phyloP scores from a whole-genome alignment of 2,329 filamentous ascomycete species.

The Hysterium pulicare region DNA sequence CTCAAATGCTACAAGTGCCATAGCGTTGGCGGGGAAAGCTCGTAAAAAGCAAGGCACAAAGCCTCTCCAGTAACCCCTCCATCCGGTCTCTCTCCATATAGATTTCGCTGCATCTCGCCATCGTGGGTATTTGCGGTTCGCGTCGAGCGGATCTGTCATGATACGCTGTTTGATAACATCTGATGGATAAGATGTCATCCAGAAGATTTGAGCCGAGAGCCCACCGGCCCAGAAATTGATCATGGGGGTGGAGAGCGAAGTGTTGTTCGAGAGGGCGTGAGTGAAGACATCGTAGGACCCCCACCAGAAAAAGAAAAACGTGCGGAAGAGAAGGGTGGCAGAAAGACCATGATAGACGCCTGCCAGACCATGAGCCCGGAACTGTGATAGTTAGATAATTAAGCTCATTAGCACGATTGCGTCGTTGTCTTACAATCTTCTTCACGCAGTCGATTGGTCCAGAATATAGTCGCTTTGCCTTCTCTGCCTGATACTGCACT shows the following conservation, averaged over 20 bases:
- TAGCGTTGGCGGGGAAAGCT: slow-evolving; percentile 93
- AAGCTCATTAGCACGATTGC: background rate
- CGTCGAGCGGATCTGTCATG: slow-evolving; percentile 87
- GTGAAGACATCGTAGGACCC: slow-evolving; percentile 87
- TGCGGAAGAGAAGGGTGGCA: slow-evolving; percentile 83
- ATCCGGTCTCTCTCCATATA: slow-evolving; percentile 73
- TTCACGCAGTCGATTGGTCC: slow-evolving; percentile 80
- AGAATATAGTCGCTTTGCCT: slow-evolving; percentile 73
- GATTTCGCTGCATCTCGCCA: slow-evolving; percentile 79
- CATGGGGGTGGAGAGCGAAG: slow-evolving; percentile 68
- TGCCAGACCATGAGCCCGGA: slow-evolving; percentile 63
- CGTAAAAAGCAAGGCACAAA: slow-evolving; percentile 91
- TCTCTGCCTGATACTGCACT: slow-evolving; percentile 83
- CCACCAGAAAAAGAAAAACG: slow-evolving; percentile 99
- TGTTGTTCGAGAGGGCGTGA: slow-evolving; percentile 62
- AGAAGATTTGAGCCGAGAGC: slow-evolving; percentile 88
- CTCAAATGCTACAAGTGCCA: slow-evolving; percentile 91
- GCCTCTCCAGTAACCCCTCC: slow-evolving; percentile 81
- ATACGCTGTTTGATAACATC: slow-evolving; percentile 95
- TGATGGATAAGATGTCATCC: slow-evolving; percentile 85
- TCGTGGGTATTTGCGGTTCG: slow-evolving; percentile 58
- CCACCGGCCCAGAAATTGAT: slow-evolving; percentile 98
- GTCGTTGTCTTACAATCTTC: slow-evolving; percentile 55
- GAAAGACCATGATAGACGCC: slow-evolving; percentile 83
- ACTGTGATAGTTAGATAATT: slow-evolving; percentile 21